A percentile compares a stretch with the other conserved stretches of the same genome.
Evolutionary conservation across 1,284 basidiomycete genomes (phyloP).

Genomic region (Vanrija sp.): DNA sequence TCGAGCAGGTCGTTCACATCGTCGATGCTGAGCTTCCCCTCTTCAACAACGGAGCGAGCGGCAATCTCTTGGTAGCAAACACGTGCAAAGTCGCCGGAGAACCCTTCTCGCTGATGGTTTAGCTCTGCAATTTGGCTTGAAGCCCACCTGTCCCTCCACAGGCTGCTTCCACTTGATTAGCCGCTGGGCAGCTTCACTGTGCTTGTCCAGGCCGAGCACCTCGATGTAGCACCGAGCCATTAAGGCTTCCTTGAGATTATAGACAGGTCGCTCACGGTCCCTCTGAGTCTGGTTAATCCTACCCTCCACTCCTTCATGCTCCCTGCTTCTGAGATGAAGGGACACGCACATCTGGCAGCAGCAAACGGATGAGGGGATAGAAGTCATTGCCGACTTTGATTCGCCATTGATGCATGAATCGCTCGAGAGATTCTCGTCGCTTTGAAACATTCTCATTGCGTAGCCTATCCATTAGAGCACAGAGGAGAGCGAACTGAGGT

Average conservation of each 20-base stretch:
- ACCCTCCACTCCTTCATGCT: too few species aligned
- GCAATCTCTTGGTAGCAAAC: conserved; percentile 79
- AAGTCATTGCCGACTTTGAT: conserved; percentile 51
- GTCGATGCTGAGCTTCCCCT: conserved; percentile 69
- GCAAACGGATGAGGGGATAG: conserved; percentile 51
- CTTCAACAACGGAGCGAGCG: conserved; percentile 75
- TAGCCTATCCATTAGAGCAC: conserved; percentile 45
- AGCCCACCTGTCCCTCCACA: conserved; percentile 33
- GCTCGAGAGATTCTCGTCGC: conserved; percentile 35
- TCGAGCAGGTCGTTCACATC: conserved; percentile 76
- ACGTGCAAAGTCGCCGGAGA: conserved; percentile 74
- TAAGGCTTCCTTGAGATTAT: conserved; percentile 86
- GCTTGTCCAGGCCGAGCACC: conserved; percentile 71
- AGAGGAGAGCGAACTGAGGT: conserved; percentile 45
- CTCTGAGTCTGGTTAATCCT: conserved; percentile 55
- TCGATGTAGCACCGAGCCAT: conserved; percentile 85
- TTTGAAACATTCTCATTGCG: conserved; percentile 39
- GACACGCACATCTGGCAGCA: conserved; percentile 51
- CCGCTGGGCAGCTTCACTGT: conserved; percentile 71
- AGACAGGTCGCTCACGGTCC: conserved; percentile 82
- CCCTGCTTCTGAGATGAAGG: not conserved
- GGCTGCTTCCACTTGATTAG: conserved; percentile 89
- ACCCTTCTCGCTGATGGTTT: conserved; percentile 11
- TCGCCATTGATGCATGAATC: conserved; percentile 48
- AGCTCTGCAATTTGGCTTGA: not conserved